Base-by-base conservation (phyloP, 2,329 filamentous ascomycete species). In the Ophiobolus disseminans region DNA sequence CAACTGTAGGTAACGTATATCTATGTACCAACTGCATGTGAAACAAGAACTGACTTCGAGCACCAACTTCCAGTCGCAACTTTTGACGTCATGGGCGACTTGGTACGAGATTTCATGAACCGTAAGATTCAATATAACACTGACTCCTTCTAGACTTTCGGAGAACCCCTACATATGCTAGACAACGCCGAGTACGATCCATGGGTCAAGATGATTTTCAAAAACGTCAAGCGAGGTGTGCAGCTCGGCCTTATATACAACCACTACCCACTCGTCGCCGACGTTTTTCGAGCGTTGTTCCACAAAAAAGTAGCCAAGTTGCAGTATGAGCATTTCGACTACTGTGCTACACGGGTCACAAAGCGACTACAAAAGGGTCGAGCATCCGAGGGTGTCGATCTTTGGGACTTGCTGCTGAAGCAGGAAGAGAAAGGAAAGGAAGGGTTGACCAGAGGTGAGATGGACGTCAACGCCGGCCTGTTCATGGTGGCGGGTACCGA, bases 331-430 rank as follows among this genome's bases (percentile, higher is more conserved):
- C 57, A 65, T 25, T 51, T 50, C 40, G 23, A 55, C 13, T 55
- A 50, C 40, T 35, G 51, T 1, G 47, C 37, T 1, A 43, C 57
- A 3, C 47, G 64, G 4, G 67, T 70, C 1, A 58, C 52, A 0
- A 64, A 65, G 36, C 53, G 66, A 4, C 45, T 70, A 2, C 57
- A 65, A 10, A 57, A 59, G 25, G 63, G 61, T 2, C 38, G 58
- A 11, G 36, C 39, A 2, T 35, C 51, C 2, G 53, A 58, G 21
- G 61, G 62, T 6, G 50, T 56, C n/a, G 75, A 78, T 53, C 72
- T 79, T 25, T 73, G 74, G 66, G 62, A 66, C 14, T 64, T 74
- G 19, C 66, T 76, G 0, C 52, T 75, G 7, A 44, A 60, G 5
- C 58, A 68, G 45, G 64, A 69, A 36, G 65, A 58, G 4, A 50